Conservation (phyloP, 2,329 filamentous ascomycete genomes). For the Fusarium succisae region DNA sequence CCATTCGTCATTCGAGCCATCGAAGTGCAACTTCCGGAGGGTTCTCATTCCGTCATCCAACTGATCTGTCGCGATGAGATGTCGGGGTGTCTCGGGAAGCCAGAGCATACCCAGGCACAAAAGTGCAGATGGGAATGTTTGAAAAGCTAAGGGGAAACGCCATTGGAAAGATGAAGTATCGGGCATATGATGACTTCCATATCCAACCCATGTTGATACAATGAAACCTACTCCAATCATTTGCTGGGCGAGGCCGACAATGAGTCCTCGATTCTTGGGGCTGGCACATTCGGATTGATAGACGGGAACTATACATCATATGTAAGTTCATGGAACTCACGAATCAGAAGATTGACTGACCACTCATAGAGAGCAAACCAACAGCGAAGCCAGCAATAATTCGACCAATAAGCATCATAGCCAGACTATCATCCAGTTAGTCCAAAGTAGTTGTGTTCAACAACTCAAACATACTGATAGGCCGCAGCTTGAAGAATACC, state of each 20-base stretch:
- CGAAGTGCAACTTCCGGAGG: slow-evolving; percentile 59
- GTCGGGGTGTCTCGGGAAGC: slow-evolving; percentile 41
- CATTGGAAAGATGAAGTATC: slow-evolving; percentile 47
- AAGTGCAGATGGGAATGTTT: slow-evolving; percentile 34
- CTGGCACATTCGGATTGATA: slow-evolving; percentile 40
- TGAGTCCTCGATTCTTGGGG: slow-evolving; percentile 46
- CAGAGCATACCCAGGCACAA: slow-evolving; percentile 38
- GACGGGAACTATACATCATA: slow-evolving; percentile 45
- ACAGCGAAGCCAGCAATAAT: slow-evolving; percentile 40
- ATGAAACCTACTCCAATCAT: slow-evolving; percentile 66
- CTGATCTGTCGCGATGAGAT: slow-evolving; percentile 48
- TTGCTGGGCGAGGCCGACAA: slow-evolving; percentile 64
- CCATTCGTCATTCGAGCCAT: slow-evolving; percentile 64
- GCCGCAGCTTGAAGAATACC: slow-evolving; percentile 63
- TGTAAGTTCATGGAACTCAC: slow-evolving; percentile 57
- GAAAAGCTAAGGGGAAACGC: slow-evolving; percentile 41
- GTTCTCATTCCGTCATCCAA: slow-evolving; percentile 53
- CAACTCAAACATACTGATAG: slow-evolving; percentile 36
- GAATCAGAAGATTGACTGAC: slow-evolving; percentile 7
- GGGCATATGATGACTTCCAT: slow-evolving; percentile 43
- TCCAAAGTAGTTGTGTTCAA: slow-evolving; percentile 51
- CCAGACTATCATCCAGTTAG: slow-evolving; percentile 50
- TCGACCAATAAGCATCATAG: slow-evolving; percentile 40
- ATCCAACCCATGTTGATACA: slow-evolving; percentile 56
- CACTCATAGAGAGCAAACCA: slow-evolving; percentile 53